A percentile compares a stretch with the other conserved stretches of the same genome.
Evolutionary conservation across 371 early-diverging fungal species (phyloP).

Genomic region (Mucor plumbeus): DNA sequence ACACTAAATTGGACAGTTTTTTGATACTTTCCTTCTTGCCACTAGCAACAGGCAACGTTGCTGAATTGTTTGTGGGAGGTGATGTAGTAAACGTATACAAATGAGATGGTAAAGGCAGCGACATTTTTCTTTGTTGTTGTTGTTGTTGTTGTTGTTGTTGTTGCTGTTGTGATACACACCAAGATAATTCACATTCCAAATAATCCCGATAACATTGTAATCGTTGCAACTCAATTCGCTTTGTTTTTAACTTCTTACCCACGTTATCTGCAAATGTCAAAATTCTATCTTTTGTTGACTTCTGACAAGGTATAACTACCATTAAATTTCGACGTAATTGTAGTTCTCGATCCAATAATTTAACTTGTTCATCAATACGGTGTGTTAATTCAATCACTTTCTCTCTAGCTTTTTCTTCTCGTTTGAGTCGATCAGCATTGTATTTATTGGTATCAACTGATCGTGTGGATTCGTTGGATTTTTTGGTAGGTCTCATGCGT

Average conservation of each 20-base stretch:
- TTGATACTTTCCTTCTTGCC: conserved; percentile 5
- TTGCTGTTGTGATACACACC: conserved; percentile 27
- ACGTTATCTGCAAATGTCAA: conserved; percentile 59
- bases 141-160: background rate
- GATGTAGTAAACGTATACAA: conserved; percentile 10
- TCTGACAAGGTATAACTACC: conserved; percentile 69
- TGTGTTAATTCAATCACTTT: conserved; percentile 33
- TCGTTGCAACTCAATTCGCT: conserved; percentile 64
- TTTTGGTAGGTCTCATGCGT: conserved; percentile 48
- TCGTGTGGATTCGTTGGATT: conserved; percentile 5
- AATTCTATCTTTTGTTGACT: conserved; percentile 64
- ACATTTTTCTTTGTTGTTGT: conserved; percentile 22
- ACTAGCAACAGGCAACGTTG: background rate
- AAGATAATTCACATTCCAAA: conserved; percentile 65
- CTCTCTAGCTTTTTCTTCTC: conserved; percentile 31
- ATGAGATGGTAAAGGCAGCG: conserved; percentile 23
- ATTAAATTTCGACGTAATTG: conserved; percentile 68
- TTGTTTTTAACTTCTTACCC: conserved; percentile 57
- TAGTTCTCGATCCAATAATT: conserved; percentile 53
- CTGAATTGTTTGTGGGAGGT: background rate
- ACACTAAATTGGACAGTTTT: conserved; percentile 9
- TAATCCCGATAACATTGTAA: conserved; percentile 75
- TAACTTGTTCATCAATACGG: conserved; percentile 45
- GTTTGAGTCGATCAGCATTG: conserved; percentile 29
- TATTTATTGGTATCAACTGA: conserved; percentile 10